These are phyloP conservation scores for Rubroboletus pulcherrimus DNA, from an alignment of 768 basidiomycete genomes.

Conservation along the genomic window DNA sequence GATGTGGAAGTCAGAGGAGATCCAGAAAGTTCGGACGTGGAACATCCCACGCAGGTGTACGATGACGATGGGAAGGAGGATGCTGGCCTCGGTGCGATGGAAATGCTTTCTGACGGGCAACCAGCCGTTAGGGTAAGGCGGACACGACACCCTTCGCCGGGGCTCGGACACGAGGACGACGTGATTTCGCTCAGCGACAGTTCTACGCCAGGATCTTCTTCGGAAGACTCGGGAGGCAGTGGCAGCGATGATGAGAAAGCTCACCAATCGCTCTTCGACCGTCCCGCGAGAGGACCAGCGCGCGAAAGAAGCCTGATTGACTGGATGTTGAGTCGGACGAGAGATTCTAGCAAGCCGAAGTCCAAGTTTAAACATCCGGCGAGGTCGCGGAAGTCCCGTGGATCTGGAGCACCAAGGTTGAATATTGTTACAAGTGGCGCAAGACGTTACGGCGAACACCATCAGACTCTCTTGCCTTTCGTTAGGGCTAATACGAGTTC, in stretches of 20 bases:
- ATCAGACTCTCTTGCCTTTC: conserved; percentile 42
- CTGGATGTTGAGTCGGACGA: conserved; percentile 57
- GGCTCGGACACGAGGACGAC: conserved; percentile 2
- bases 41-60: neutral
- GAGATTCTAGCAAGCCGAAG: conserved; percentile 15
- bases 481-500: conserved; percentile 9
- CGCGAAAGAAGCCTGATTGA: conserved; percentile 55
- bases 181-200: conserved; percentile 25
- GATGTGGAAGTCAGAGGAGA: conserved; percentile 54
- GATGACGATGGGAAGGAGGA: neutral
- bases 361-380: conserved; percentile 12
- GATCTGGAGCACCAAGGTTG: conserved; percentile 15
- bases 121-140: conserved; percentile 23
- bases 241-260: conserved; percentile 29
- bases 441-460: conserved; percentile 29
- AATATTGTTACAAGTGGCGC: conserved; percentile 40
- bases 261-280: conserved; percentile 35
- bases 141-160: conserved; percentile 9
- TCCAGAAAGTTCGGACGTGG: conserved; percentile 54
- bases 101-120: conserved; percentile 11
- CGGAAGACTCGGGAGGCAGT: conserved; percentile 13
- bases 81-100: neutral
- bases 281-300: conserved; percentile 19
- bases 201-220: conserved; percentile 5
- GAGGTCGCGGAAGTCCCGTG: conserved; percentile 10